These are phyloP conservation scores for Tolypocladium endophyticum DNA, from an alignment of 2,329 filamentous ascomycete genomes.

Conservation along the genomic window DNA sequence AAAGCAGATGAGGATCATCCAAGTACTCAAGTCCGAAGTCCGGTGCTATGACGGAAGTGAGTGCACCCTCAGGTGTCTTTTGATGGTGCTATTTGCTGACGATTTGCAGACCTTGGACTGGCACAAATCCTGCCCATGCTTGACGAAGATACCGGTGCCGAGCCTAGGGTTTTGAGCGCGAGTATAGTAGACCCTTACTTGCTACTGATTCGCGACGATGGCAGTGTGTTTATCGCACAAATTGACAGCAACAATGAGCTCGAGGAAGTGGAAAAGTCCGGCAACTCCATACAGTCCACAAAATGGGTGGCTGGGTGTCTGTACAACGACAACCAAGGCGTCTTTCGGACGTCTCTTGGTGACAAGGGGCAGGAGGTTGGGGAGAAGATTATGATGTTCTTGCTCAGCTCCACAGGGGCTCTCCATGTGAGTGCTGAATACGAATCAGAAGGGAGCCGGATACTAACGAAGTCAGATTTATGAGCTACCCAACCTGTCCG, in stretches of 20 bases:
- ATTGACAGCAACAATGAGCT: slow-evolving; percentile 72
- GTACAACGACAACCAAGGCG: slow-evolving; percentile 55
- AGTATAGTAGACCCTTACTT: slow-evolving; percentile 84
- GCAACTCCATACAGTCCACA: slow-evolving; percentile 42
- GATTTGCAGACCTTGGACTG: slow-evolving; percentile 62
- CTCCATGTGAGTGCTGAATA: slow-evolving; percentile 50
- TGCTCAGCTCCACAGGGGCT: slow-evolving; percentile 65
- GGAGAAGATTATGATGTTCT: slow-evolving; percentile 58
- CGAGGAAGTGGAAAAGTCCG: slow-evolving; percentile 64
- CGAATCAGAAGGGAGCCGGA: neutral
- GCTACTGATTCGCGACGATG: slow-evolving; percentile 73
- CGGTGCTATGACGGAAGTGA: slow-evolving; percentile 82
- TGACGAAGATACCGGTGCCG: slow-evolving; percentile 78
- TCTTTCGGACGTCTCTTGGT: slow-evolving; percentile 35
- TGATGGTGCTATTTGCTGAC: slow-evolving; percentile 6
- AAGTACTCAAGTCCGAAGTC: slow-evolving; percentile 78
- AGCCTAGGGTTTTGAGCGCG: slow-evolving; percentile 66
- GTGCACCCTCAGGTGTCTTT: slow-evolving; percentile 17
- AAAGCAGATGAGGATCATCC: slow-evolving; percentile 71
- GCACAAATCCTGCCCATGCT: slow-evolving; percentile 87
- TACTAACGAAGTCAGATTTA: slow-evolving; percentile 49
- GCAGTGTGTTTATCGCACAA: slow-evolving; percentile 66
- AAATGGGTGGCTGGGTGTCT: slow-evolving; percentile 80
- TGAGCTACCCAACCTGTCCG: slow-evolving; percentile 60
- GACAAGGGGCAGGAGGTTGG: slow-evolving; percentile 27